A percentile compares a stretch with the other conserved stretches of the same genome.
These are phyloP conservation scores for Mycena citricolor DNA, from an alignment of 1,284 basidiomycete species.

Conservation along the genomic window DNA sequence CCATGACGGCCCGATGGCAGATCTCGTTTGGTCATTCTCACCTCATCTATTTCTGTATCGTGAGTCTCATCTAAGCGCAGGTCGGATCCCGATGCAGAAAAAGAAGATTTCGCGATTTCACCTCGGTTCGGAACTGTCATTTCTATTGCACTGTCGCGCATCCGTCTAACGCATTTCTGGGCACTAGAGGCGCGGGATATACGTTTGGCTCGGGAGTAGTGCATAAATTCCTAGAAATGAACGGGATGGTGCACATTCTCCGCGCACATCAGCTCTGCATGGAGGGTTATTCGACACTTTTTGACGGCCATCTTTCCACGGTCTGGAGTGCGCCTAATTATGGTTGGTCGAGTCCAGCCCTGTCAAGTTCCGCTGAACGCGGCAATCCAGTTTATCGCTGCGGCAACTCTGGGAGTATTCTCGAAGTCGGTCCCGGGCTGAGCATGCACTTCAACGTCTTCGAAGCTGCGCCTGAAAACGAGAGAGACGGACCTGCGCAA, in stretches of 20 bases:
- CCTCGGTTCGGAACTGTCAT: slow-evolving; percentile 66
- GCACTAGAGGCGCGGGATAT: slow-evolving; percentile 89
- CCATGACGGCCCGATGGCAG: slow-evolving; percentile 99
- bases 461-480: slow-evolving; percentile 98
- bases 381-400: slow-evolving; percentile 83
- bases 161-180: slow-evolving; percentile 19
- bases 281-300: slow-evolving; percentile 96
- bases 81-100: slow-evolving; percentile 99
- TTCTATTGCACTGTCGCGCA: too few relatives aligned
- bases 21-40: slow-evolving; percentile 99
- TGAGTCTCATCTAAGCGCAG: too few relatives aligned
- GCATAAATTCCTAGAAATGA: slow-evolving; percentile 94
- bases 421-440: slow-evolving; percentile 93
- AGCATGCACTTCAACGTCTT: slow-evolving; percentile 97
- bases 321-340: slow-evolving; percentile 99
- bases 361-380: not conserved
- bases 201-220: slow-evolving; percentile 99
- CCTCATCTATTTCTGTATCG: too few relatives aligned
- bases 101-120: slow-evolving; percentile 98
- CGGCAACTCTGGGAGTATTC: slow-evolving; percentile 94
- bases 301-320: slow-evolving; percentile 93
- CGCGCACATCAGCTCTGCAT: slow-evolving; percentile 99
- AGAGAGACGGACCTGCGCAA: slow-evolving; percentile 77
- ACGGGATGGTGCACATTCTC: slow-evolving; percentile 96
- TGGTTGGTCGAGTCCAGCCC: slow-evolving; percentile 43